Base-by-base conservation (phyloP, 768 basidiomycete species). In the Lactarius indigo region DNA sequence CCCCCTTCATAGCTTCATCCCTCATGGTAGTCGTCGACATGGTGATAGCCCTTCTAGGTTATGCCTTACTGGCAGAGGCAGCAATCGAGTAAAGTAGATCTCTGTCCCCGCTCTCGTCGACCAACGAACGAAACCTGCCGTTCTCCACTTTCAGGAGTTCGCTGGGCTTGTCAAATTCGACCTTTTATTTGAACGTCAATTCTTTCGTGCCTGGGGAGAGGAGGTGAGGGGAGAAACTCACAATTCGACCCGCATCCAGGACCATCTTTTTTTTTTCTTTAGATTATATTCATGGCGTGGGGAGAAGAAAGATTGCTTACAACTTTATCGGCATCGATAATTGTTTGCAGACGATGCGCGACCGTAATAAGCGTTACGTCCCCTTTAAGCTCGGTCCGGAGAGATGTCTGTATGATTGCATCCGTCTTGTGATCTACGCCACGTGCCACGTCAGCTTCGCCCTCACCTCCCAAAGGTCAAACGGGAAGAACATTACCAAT, bases 271-370 rank as follows among this genome's bases (percentile, higher is more conserved):
- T 39, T 15, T 33, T 39, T 39, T 39, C 37, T 39, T 17, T 1
- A 39, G 39, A 15, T 17, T 39, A 13, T 39, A 13, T 39, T 17
- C 39, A 39, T 15, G 15, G 39, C 5, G 59, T 55, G 18, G 18
- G 7, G 33, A 9, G 18, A n/a, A 8, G 12, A 15, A 59, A 17
- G 52, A 8, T 28, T 9, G 69, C 73, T 63, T 66, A 87, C 78
- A 57, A 87, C 83, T 69, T 84, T 83, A 72, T 88, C 85, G 5
- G 85, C 83, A 61, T 86, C 85, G 78, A 85, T 85, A 66, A 87
- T 83, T 6, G 83, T 87, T 64, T 81, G 79, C 9, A 85, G 71
- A n/a, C 86, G 80, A 73, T 87, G 85, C 1, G 86, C 87, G 47
- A 88, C 80, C 23, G 84, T 86, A 31, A 87, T 75, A 30, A 87